Conservation (phyloP, 2,329 filamentous ascomycete genomes). For the Cadophora luteo-olivacea region DNA sequence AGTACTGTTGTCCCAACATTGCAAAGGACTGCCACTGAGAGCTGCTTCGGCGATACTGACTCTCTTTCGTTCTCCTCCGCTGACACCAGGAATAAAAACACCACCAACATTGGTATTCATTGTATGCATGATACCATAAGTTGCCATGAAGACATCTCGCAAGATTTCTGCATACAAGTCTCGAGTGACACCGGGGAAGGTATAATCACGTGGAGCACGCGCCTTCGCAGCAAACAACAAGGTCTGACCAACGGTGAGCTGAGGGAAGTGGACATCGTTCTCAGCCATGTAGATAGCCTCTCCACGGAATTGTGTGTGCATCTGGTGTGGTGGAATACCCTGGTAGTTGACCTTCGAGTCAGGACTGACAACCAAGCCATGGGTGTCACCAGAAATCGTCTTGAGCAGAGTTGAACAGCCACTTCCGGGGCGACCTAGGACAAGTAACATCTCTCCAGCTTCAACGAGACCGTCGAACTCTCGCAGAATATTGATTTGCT, state of each 20-base stretch:
- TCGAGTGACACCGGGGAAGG: slow-evolving; percentile 44
- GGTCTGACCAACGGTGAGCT: slow-evolving; percentile 76
- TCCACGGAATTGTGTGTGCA: slow-evolving; percentile 60
- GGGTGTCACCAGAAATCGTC: slow-evolving; percentile 57
- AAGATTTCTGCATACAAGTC: slow-evolving; percentile 53
- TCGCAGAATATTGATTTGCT: slow-evolving; percentile 59
- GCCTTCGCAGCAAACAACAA: slow-evolving; percentile 74
- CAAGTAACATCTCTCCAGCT: slow-evolving; percentile 69
- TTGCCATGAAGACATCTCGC: slow-evolving; percentile 66
- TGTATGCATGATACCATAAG: slow-evolving; percentile 75
- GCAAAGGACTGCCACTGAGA: slow-evolving; percentile 59
- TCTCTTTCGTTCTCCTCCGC: slow-evolving; percentile 75
- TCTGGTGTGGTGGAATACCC: slow-evolving; percentile 59
- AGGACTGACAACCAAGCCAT: slow-evolving; percentile 59
- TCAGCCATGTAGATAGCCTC: slow-evolving; percentile 79
- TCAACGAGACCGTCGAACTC: slow-evolving; percentile 67
- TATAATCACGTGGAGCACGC: slow-evolving; percentile 65
- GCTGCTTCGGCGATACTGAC: slow-evolving; percentile 81
- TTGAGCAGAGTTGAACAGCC: slow-evolving; percentile 70
- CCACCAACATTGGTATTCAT: slow-evolving; percentile 76
- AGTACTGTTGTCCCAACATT: slow-evolving; percentile 80
- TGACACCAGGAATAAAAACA: slow-evolving; percentile 70
- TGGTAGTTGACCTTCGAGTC: slow-evolving; percentile 64
- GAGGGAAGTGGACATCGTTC: slow-evolving; percentile 70
- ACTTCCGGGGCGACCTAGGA: slow-evolving; percentile 66